Base-by-base conservation (phyloP, 176 grass and related monocot genomes). In the Musa beccarii region DNA sequence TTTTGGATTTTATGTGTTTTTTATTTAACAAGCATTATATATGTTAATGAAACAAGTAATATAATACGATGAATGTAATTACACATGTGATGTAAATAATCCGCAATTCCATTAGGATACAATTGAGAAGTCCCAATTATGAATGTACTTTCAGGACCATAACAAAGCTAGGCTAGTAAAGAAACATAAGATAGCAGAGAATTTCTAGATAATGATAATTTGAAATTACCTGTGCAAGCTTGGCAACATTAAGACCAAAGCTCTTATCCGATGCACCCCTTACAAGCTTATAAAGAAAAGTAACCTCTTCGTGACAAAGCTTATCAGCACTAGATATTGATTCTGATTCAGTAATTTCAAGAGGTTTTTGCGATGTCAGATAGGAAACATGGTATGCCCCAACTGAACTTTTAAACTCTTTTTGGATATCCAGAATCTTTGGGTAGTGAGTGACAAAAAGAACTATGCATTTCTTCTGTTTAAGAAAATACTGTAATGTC, bases 381-480 rank as follows among this genome's bases (percentile, higher is more conserved):
- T 88, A 97, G 49, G 90, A 92, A 79, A 92, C 90, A 83, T 92
- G 89, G 75, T 90, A 97, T 34, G 82, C 87, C 56, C 90, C 87
- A 55, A 97, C 89, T 68, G 84, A 87, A 63, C 88, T 79, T 81
- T 81, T 74, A 79, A 97, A 97, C 72, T 97, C 90, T 75, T 80
- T 97, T 63, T 80, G 82, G 75, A 97, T 90, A 84, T 97, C 87
- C 55, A 97, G 76, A 83, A 97, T 90, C 75, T 90, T 92, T 4
- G 93, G 93, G 14, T 97, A 97, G 69, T 97, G 93, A 52, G 90
- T 97, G 24, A 97, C 93, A 82, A 97, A 97, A 85, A 97, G 88
- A 52, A 83, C 72, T 67, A 90, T 81, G 14, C 85, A 92, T 76
- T 84, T 90, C 68, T 90, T 92, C 73, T 76, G 72, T 73, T 86